Evolutionary conservation across 306 rosid species (phyloP), one percentile per base, ranked within the genome.

Genomic region (Gillenia trifoliata): DNA sequence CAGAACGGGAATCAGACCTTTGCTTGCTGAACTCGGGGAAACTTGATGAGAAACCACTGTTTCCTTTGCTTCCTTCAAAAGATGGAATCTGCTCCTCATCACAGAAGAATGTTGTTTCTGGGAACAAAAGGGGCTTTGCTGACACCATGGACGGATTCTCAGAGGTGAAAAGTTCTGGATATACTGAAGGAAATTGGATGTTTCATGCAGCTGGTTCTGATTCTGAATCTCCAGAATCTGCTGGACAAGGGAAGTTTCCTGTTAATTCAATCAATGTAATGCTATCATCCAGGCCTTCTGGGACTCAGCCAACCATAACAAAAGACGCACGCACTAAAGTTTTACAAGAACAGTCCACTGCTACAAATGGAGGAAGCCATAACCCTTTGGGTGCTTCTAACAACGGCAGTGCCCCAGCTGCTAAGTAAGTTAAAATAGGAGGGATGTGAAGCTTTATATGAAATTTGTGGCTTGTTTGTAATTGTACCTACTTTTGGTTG

Each of bases 111-210:
- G 87, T 87, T 57, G 96, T 83, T 82, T 87, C 86, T 1, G 97
- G 99, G 25, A 94, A 80, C 83, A 94, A 94, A 80, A 88, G 99
- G 75, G 97, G 96, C 25, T 94, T 92, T 75, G 87, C 93, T 50
- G 99, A 92, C 69, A 81, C 97, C 60, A 82, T 89, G 80, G 93
- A 91, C 43, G 88, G 91, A 79, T 86, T 88, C 75, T 68, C 90
- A 38, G 90, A 90, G 87, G 92, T 83, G 71, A 87, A 78, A 73
- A 76, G 68, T 49, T 80, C 66, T 29, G 30, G 63, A 23, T 81
- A 55, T 78, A 17, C 77, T 23, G 85, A 80, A 33, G 77, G 79
- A 67, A 83, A 86, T 71, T 68, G 79, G 86, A 73, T 83, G 69
- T 80, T 77, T 75, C 68, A 56, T 64, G 43, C 71, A 30, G 83